These are phyloP conservation scores for Alternaria sp. DNA, from an alignment of 2,329 filamentous ascomycete genomes.

Conservation along the genomic window DNA sequence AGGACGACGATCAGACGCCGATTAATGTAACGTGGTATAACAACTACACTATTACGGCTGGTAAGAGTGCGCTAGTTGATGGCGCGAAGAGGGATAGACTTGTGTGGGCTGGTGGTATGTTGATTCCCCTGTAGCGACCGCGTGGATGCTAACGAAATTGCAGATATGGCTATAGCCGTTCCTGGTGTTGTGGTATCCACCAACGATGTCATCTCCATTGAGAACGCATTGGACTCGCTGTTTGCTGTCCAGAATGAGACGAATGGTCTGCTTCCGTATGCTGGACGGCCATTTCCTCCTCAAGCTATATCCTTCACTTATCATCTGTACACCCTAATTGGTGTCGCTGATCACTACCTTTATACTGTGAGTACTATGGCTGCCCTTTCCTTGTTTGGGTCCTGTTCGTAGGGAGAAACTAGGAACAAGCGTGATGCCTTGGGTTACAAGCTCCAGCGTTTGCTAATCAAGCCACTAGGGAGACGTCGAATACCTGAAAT, in stretches of 20 bases:
- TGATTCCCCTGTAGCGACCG: background rate
- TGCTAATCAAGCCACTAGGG: constrained; percentile 33
- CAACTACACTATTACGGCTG: constrained; percentile 55
- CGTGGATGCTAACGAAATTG: background rate
- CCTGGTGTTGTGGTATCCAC: constrained; percentile 65
- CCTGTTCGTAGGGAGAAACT: accelerated
- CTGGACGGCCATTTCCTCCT: constrained; percentile 56
- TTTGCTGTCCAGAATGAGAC: constrained; percentile 56
- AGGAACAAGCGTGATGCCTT: no score
- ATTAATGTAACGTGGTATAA: constrained; percentile 53
- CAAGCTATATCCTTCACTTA: constrained; percentile 61
- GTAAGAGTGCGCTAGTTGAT: constrained; percentile 55
- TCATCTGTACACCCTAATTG: constrained; percentile 61
- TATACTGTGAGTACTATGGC: constrained; percentile 44
- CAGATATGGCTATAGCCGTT: constrained; percentile 66
- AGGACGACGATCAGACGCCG: constrained; percentile 36
- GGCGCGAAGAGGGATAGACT: constrained; percentile 68
- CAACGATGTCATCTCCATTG: constrained; percentile 61
- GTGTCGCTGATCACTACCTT: constrained; percentile 56
- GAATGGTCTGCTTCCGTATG: constrained; percentile 61
- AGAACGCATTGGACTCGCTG: constrained; percentile 60
- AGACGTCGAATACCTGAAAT: constrained; percentile 51
- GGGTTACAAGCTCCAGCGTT: no score
- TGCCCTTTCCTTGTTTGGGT: no score
- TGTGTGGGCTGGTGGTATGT: constrained; percentile 64